Evolutionary conservation across 2,329 filamentous ascomycete genomes (phyloP), one percentile per base, ranked within the genome.

Genomic region (Gnomoniopsis smithogilvyi): DNA sequence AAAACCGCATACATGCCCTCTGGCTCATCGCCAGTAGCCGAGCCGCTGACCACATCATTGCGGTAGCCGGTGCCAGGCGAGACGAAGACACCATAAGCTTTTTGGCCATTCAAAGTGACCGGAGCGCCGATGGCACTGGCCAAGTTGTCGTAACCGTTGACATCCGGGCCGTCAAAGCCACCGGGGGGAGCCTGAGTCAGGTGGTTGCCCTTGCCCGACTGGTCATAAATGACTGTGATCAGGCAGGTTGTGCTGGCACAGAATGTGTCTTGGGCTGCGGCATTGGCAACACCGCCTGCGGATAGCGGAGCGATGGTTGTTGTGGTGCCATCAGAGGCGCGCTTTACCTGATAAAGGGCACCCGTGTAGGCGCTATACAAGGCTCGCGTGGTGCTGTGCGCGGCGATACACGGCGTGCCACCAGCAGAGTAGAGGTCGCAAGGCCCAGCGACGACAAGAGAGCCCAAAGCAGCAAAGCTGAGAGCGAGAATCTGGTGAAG

Each of bases 141-240:
- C 17, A 86, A 69, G 66, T 85, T 83, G 69, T 88, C 86, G 66
- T 79, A 81, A 50, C 84, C 84, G 66, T 80, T 76, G 34, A 74
- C 47, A 24, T 82, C 81, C 0, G 85, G 85, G 11, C 85, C 85
- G 0, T 66, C 70, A 64, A 82, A 85, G 33, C 75, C 82, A 1
- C 85, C 85, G 0, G 80, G 79, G 0, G 83, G 82, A 2, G 85
- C 86, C 63, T 84, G 84, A 0, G 80, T 86, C 3, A 89, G 81
- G 65, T 89, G 81, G 62, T 89, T 89, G 1, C 77, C 77, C 1
- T 70, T 71, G 56, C 84, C 84, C 14, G 85, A 86, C 70, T 89
- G 86, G 68, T 89, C 86, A 67, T 88, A 88, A 55, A 87, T 86
- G 64, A 83, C 77, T 0, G 79, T 80, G 67, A 89, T 88, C 24